A percentile compares a stretch with the other conserved stretches of the same genome.
Conservation (phyloP, 441 rosid species). For the Adansonia gregorii region DNA sequence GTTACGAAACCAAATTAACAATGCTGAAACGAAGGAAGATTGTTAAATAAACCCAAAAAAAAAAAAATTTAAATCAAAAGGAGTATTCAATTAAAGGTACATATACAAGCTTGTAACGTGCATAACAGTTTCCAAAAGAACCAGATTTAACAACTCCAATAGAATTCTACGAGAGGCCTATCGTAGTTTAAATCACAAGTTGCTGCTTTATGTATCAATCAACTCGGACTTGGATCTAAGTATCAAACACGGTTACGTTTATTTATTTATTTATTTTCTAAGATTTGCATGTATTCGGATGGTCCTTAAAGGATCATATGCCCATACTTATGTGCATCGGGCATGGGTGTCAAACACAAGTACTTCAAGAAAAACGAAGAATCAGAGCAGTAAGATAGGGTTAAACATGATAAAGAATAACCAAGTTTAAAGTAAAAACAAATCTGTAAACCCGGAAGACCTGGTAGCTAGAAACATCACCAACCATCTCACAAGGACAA, state of each 20-base stretch:
- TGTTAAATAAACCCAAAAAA: neutral
- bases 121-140: neutral
- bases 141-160: neutral
- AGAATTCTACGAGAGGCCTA: neutral
- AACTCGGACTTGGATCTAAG: neutral
- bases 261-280: neutral
- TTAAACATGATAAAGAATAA: neutral
- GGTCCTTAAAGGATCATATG: neutral
- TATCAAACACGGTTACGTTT: neutral
- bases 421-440: neutral
- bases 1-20: slow-evolving; percentile 6
- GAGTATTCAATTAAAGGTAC: neutral
- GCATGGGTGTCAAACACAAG: neutral
- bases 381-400: neutral
- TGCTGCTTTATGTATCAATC: too few relatives aligned
- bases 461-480: neutral
- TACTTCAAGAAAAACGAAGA: neutral
- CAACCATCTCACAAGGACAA: neutral
- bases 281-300: neutral
- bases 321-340: neutral
- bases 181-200: neutral
- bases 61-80: neutral
- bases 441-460: neutral
- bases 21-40: neutral
- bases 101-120: neutral